These are phyloP conservation scores for Yamadazyma dushanensis DNA, from an alignment of 1,139 yeast species.

Conservation along the genomic window DNA sequence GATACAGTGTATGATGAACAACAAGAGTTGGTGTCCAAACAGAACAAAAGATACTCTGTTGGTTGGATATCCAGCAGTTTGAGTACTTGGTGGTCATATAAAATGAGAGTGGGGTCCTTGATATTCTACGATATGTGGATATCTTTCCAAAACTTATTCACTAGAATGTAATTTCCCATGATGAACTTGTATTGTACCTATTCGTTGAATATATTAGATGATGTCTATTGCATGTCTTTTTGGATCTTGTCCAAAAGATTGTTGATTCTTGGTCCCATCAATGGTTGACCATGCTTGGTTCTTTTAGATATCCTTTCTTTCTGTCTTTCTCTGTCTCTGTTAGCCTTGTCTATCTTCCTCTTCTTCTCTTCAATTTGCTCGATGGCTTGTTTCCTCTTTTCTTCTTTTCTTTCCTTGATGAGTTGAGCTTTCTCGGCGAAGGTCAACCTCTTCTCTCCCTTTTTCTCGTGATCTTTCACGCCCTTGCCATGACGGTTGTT, in stretches of 20 bases:
- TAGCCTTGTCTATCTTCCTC: conserved; percentile 22
- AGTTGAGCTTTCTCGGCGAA: conserved; percentile 50
- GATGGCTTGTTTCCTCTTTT: conserved; percentile 31
- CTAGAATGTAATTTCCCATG: conserved; percentile 15
- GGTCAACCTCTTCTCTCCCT: conserved; percentile 24
- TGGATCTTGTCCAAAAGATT: conserved; percentile 76
- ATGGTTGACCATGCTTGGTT: conserved; percentile 81
- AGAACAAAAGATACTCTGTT: conserved; percentile 37
- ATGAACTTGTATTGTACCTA: background rate
- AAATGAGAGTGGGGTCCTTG: conserved; percentile 53
- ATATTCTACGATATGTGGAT: conserved; percentile 51
- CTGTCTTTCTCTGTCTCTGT: conserved; percentile 38
- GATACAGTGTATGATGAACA: conserved; percentile 71
- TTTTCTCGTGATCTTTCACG: conserved; percentile 16
- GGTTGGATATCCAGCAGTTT: conserved; percentile 35
- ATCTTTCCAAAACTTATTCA: conserved; percentile 1
- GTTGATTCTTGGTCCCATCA: conserved; percentile 87
- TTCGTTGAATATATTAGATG: too few relatives aligned
- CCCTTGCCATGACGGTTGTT: conserved; percentile 12
- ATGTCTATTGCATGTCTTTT: conserved; percentile 30
- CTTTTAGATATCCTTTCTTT: conserved; percentile 54
- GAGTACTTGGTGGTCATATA: conserved; percentile 51
- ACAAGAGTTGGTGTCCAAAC: conserved; percentile 36
- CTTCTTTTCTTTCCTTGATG: conserved; percentile 44
- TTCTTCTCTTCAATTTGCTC: conserved; percentile 28